These are phyloP conservation scores for Diaporthe vexans DNA, from an alignment of 2,329 filamentous ascomycete species.

Conservation along the genomic window DNA sequence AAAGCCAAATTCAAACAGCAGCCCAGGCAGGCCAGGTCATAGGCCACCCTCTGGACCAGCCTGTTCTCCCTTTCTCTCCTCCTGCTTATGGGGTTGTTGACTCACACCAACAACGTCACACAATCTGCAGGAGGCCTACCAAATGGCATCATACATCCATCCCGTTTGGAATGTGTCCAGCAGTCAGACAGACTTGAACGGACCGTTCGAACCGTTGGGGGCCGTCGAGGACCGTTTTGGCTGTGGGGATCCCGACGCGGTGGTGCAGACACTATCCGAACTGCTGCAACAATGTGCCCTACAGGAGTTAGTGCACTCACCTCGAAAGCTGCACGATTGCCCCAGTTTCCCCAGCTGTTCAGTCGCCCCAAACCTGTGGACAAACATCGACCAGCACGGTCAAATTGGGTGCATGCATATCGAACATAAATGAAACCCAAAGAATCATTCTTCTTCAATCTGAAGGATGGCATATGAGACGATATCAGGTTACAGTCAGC, in stretches of 20 bases:
- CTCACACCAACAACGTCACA: neutral
- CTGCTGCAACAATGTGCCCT: neutral
- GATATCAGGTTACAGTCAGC: too few species aligned
- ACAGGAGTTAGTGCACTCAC: neutral
- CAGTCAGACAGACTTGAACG: neutral
- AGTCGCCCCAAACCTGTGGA: neutral
- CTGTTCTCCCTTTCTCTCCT: neutral
- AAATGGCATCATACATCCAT: neutral
- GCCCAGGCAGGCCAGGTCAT: neutral
- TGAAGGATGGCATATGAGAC: too few species aligned
- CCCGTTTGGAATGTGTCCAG: neutral
- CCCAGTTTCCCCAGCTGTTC: neutral
- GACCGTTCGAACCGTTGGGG: neutral
- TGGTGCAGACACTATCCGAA: neutral
- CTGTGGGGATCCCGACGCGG: neutral
- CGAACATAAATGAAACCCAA: too few species aligned
- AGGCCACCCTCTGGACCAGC: too few species aligned
- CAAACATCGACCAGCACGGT: neutral
- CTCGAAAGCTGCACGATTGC: neutral
- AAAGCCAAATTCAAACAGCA: neutral
- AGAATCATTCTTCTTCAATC: too few species aligned
- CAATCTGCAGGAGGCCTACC: slow-evolving; percentile 4
- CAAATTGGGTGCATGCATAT: too few species aligned
- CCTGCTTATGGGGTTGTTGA: neutral
- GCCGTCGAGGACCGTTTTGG: neutral